Conservation (phyloP, 345 rosid genomes). For the Crucihimalaya himalaica region DNA sequence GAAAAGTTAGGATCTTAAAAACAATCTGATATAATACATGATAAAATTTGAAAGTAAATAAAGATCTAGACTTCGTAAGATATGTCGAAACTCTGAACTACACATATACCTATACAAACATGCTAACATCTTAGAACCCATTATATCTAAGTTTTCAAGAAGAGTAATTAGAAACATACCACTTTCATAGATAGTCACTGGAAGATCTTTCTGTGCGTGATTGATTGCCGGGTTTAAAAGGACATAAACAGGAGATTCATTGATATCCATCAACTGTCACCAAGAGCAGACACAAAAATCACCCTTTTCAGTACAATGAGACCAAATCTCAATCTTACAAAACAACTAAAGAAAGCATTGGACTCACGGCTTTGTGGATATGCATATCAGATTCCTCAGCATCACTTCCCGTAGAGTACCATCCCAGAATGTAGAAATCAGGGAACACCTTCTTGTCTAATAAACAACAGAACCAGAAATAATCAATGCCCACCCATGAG, state of each 20-base stretch:
- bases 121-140: conserved; percentile 1
- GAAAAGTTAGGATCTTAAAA: conserved; percentile 18
- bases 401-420: conserved; percentile 93
- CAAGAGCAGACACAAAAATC: background rate
- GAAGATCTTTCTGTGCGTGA: conserved; percentile 92
- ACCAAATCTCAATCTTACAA: conserved; percentile 2
- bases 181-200: conserved; percentile 83
- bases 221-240: conserved; percentile 86
- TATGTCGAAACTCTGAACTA: background rate
- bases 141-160: background rate
- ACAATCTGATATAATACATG: conserved; percentile 3
- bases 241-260: conserved; percentile 92
- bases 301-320: background rate
- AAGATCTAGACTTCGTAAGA: conserved; percentile 9
- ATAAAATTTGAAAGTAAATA: background rate
- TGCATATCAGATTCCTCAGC: conserved; percentile 90
- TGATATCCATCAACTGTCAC: conserved; percentile 91
- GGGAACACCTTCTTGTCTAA: conserved; percentile 80
- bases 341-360: background rate
- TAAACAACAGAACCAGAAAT: background rate
- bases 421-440: conserved; percentile 82
- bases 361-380: conserved; percentile 88
- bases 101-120: background rate
- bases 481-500: background rate
- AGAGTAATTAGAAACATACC: conserved; percentile 44